Percentiles rank a stretch among this genome's conserved stretches.
phyloP scores from a whole-genome alignment of 2,329 filamentous ascomycete genomes.

The Chalaropsis ovoidea region DNA sequence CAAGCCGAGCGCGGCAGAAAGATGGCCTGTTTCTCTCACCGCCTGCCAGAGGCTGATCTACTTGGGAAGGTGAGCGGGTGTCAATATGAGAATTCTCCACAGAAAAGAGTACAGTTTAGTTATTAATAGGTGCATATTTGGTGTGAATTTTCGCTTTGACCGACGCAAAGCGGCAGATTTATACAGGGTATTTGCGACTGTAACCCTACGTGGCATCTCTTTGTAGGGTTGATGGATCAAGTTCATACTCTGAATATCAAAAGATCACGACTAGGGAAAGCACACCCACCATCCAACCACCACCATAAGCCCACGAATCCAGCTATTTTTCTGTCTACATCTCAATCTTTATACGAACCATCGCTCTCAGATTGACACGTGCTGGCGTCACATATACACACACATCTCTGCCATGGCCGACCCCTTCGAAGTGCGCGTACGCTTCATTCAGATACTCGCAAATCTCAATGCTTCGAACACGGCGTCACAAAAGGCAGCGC shows the following conservation, averaged over 20 bases:
- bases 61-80: neutral
- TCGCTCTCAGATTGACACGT: neutral
- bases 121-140: neutral
- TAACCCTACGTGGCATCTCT: neutral
- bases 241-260: neutral
- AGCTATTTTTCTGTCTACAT: neutral
- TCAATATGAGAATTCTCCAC: neutral
- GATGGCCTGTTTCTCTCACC: constrained; percentile 17
- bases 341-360: neutral
- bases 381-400: neutral
- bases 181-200: neutral
- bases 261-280: neutral
- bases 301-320: neutral
- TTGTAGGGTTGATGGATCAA: neutral
- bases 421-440: constrained; percentile 96
- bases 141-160: neutral
- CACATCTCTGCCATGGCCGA: constrained; percentile 46
- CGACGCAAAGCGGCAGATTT: constrained; percentile 18
- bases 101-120: neutral
- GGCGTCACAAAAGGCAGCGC: constrained; percentile 81
- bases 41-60: neutral
- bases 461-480: constrained; percentile 84
- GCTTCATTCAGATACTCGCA: constrained; percentile 82
- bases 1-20: constrained; percentile 13
- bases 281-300: no score